phyloP scores from a whole-genome alignment of 768 basidiomycete species.

The Gymnopilus junonius region DNA sequence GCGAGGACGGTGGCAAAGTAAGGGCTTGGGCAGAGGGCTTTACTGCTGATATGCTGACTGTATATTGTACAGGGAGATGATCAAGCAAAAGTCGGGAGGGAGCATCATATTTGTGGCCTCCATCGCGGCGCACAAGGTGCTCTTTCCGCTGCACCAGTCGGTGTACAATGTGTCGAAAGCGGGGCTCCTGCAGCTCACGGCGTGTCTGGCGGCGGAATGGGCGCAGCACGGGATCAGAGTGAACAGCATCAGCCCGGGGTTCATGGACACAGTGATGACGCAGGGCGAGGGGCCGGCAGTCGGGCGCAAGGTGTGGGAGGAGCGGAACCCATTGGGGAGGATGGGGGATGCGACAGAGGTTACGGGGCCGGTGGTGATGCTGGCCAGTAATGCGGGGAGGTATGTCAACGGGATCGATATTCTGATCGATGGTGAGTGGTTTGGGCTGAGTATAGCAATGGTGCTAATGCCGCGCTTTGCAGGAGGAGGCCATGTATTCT shows the following conservation, averaged over 20 bases:
- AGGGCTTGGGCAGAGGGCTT: not conserved
- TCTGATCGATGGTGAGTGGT: conserved; percentile 41
- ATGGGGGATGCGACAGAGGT: conserved; percentile 47
- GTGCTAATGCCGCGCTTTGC: not conserved
- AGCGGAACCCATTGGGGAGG: conserved; percentile 45
- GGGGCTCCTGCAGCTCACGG: conserved; percentile 41
- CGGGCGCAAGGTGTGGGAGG: conserved; percentile 39
- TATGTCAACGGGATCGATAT: conserved; percentile 50
- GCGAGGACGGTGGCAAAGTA: conserved; percentile 46
- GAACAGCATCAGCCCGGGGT: conserved; percentile 48
- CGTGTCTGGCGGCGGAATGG: conserved; percentile 47
- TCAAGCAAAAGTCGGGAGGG: conserved; percentile 42
- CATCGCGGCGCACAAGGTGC: conserved; percentile 44
- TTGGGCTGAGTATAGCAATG: not conserved
- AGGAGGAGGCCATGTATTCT: conserved; percentile 13
- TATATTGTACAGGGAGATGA: conserved; percentile 39
- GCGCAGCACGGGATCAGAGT: conserved; percentile 44
- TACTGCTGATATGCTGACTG: not conserved
- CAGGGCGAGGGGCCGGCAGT: conserved; percentile 34
- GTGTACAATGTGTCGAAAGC: conserved; percentile 49
- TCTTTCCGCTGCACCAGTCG: conserved; percentile 46
- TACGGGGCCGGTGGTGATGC: conserved; percentile 40
- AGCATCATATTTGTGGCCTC: conserved; percentile 48
- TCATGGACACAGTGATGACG: conserved; percentile 48
- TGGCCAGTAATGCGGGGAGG: conserved; percentile 45